These are phyloP conservation scores for Sporothrix brunneoviolacea DNA, from an alignment of 2,329 filamentous ascomycete species.

Conservation along the genomic window DNA sequence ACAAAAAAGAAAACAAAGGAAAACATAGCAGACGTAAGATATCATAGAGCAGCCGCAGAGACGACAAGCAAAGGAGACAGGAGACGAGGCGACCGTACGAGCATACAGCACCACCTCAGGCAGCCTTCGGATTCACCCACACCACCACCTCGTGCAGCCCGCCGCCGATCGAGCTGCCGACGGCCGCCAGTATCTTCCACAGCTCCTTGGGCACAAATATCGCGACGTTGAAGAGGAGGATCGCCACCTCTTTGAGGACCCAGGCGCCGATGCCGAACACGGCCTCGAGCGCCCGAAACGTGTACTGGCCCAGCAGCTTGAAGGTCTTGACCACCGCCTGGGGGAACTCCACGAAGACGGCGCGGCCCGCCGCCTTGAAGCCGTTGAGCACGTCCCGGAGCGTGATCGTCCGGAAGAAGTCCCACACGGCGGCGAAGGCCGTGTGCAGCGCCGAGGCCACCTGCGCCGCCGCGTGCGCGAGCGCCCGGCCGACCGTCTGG, in stretches of 20 bases:
- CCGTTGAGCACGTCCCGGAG: conserved; percentile 35
- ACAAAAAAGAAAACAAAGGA: not conserved
- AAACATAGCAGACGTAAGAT: not conserved
- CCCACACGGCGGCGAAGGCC: conserved; percentile 25
- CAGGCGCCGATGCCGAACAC: conserved; percentile 28
- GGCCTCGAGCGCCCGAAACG: conserved; percentile 23
- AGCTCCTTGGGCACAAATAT: conserved; percentile 8
- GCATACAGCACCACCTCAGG: too few relatives aligned
- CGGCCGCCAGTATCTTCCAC: conserved; percentile 1
- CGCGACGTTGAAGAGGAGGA: not conserved
- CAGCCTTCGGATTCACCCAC: conserved; percentile 10
- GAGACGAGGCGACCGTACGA: too few relatives aligned
- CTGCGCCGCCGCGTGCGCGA: conserved; percentile 22
- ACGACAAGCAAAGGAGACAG: too few relatives aligned
- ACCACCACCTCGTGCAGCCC: conserved; percentile 8
- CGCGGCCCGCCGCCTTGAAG: conserved; percentile 23
- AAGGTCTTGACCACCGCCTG: conserved; percentile 22
- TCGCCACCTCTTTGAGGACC: conserved; percentile 18
- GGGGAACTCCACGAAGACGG: conserved; percentile 23
- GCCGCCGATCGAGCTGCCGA: not conserved
- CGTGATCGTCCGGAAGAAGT: conserved; percentile 31
- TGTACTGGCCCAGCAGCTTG: conserved; percentile 19
- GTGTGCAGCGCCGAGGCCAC: conserved; percentile 32
- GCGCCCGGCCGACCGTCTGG: conserved; percentile 19
- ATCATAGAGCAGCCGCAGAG: too few relatives aligned